Evolutionary conservation across 129 eudicot genomes (phyloP), one percentile per base, ranked within the genome.

Genomic region (Pulicaria dysenterica): DNA sequence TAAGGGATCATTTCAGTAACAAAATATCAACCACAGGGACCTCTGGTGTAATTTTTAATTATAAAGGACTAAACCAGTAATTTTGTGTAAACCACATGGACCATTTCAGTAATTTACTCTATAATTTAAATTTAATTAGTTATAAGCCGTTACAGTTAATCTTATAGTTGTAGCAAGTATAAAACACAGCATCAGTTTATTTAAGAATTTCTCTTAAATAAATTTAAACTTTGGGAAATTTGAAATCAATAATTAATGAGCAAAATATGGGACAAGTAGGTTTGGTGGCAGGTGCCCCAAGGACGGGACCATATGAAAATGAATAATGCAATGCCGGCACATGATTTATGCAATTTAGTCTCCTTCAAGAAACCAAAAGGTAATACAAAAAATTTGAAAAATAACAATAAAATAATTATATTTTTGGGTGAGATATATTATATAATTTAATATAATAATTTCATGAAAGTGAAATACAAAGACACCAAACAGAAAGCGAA

Each of bases 301-400:
- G 39, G 19, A 38, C 62, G 19, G 80, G 80, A 51, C 74, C 80
- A 76, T 47, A 46, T 46, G 80, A 76, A 76, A 76, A 68, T 45
- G 74, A 75, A 67, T 66, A 42, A 67, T 67, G 80, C 51, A 67
- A 67, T 31, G 80, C 74, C 80, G 80, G 80, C 80, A 76, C 80
- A 76, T 76, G 80, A 76, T 76, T 67, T 69, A 55, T 19, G 59
- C 77, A 36, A 60, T 60, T 60, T 45, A 62, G 78, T 76, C 74
- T 14, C 67, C 67, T 56, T 76, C 74, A 76, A 67, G 24, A 58
- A 76, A 67, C 67, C 74, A 76, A 76, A 67, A 76, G 3, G 58
- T 11, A 73, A 46, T 62, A 62, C 51, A 13, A 73, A 6, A 2
- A 6, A 2, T 15, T 55, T 10, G 0, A 44, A 56, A 56, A 54